These are phyloP conservation scores for Candida loeiensis DNA, from an alignment of 805 yeast genomes.

Conservation along the genomic window DNA sequence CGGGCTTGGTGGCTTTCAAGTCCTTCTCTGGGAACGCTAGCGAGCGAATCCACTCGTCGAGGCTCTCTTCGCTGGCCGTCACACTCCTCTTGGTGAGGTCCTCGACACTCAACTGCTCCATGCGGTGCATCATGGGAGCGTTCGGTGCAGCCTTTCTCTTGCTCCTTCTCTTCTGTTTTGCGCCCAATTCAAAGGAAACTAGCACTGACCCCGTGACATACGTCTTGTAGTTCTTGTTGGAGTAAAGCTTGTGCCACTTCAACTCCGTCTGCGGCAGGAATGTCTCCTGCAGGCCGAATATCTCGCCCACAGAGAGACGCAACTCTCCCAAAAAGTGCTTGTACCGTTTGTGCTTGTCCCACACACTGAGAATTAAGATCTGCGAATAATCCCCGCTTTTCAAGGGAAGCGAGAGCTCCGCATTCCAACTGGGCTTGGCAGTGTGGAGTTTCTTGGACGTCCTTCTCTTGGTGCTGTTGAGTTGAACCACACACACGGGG, in stretches of 20 bases:
- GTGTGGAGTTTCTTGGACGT: slow-evolving; percentile 32
- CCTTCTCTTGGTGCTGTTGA: slow-evolving; percentile 27
- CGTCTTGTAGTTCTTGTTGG: slow-evolving; percentile 35
- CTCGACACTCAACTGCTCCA: neutral
- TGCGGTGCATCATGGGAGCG: neutral
- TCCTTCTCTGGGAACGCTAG: slow-evolving; percentile 24
- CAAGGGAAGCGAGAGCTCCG: slow-evolving; percentile 30
- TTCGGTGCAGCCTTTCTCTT: slow-evolving; percentile 4
- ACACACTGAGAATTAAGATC: slow-evolving; percentile 30
- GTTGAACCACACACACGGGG: slow-evolving; percentile 35
- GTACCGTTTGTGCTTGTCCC: slow-evolving; percentile 39
- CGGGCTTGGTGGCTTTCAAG: slow-evolving; percentile 15
- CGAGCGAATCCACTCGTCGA: slow-evolving; percentile 27
- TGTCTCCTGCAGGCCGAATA: slow-evolving; percentile 19
- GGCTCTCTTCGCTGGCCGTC: slow-evolving; percentile 7
- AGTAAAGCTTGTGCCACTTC: slow-evolving; percentile 45
- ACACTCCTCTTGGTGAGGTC: neutral
- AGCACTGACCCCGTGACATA: slow-evolving; percentile 49
- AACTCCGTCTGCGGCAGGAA: slow-evolving; percentile 24
- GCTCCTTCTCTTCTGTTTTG: slow-evolving; percentile 14
- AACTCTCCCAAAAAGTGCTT: slow-evolving; percentile 41
- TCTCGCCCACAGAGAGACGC: slow-evolving; percentile 26
- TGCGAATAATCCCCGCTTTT: slow-evolving; percentile 26
- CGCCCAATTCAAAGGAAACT: slow-evolving; percentile 38
- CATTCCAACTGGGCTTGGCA: slow-evolving; percentile 41